These are phyloP conservation scores for Angomonas ambiguus DNA, from an alignment of 208 protist species.

Conservation along the genomic window DNA sequence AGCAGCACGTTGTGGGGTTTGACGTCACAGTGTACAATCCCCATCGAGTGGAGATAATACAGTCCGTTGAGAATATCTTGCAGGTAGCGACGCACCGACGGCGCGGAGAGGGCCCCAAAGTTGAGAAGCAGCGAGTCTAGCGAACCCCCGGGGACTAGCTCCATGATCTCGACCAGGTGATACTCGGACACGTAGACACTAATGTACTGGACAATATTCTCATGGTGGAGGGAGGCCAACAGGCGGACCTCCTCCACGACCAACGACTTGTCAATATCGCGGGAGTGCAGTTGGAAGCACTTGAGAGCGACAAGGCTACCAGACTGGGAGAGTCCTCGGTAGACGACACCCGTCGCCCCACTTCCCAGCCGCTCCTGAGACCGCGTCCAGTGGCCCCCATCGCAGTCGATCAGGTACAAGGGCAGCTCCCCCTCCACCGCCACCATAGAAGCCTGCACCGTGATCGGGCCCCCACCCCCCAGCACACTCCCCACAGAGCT, in stretches of 20 bases:
- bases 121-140: slow-evolving; percentile 56
- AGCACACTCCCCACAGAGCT: slow-evolving; percentile 7
- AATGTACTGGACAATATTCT: slow-evolving; percentile 83
- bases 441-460: background rate
- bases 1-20: slow-evolving; percentile 86
- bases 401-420: slow-evolving; percentile 47
- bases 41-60: slow-evolving; percentile 67
- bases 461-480: background rate
- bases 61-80: slow-evolving; percentile 63
- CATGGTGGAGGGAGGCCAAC: slow-evolving; percentile 57
- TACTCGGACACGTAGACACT: slow-evolving; percentile 41
- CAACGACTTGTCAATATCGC: slow-evolving; percentile 39
- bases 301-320: slow-evolving; percentile 72
- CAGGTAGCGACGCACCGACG: slow-evolving; percentile 51
- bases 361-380: slow-evolving; percentile 40
- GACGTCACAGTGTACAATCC: slow-evolving; percentile 78
- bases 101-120: slow-evolving; percentile 42
- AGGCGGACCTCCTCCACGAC: slow-evolving; percentile 63
- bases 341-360: slow-evolving; percentile 60
- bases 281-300: slow-evolving; percentile 51
- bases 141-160: slow-evolving; percentile 77
- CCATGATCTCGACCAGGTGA: slow-evolving; percentile 76
- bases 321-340: slow-evolving; percentile 51
- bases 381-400: slow-evolving; percentile 55
- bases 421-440: slow-evolving; percentile 34